Conservation (phyloP, 2,329 filamentous ascomycete species). For the Aurifilum marmelostoma region DNA sequence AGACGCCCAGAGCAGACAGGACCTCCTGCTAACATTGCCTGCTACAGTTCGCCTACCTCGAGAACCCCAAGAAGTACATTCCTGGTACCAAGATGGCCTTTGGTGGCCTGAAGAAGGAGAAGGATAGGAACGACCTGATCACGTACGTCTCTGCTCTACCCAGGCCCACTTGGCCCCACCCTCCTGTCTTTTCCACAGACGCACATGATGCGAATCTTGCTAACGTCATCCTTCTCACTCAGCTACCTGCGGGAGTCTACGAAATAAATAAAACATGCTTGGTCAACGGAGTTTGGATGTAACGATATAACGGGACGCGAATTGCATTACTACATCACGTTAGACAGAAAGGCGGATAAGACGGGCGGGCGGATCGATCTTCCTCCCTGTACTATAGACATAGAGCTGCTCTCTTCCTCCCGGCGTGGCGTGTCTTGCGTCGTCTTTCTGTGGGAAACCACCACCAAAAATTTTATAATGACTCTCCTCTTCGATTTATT, state of each 20-base stretch:
- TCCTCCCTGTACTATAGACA: conserved; percentile 30
- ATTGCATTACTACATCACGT: conserved; percentile 34
- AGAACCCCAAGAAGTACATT: conserved; percentile 99
- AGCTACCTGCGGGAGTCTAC: conserved; percentile 73
- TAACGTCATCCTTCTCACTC: conserved; percentile 21
- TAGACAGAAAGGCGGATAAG: conserved; percentile 30
- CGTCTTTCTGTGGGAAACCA: conserved; percentile 17
- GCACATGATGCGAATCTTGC: background rate
- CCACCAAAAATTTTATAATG: conserved; percentile 17
- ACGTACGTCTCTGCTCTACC: conserved; percentile 63
- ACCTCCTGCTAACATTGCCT: conserved; percentile 6
- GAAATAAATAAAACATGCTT: conserved; percentile 57
- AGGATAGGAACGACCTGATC: conserved; percentile 99
- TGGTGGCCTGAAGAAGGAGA: conserved; percentile 99
- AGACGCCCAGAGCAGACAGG: background rate
- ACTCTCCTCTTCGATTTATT: conserved; percentile 31
- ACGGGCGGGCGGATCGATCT: conserved; percentile 16
- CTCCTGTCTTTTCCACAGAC: no score
- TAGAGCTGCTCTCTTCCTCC: conserved; percentile 27
- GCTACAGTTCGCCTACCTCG: conserved; percentile 84
- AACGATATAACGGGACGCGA: conserved; percentile 28
- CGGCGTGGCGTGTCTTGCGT: conserved; percentile 28
- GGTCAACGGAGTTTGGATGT: conserved; percentile 25
- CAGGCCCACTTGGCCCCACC: background rate
- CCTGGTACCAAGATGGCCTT: conserved; percentile 99